Conservation (phyloP, 345 rosid genomes). For the Populus pruinosa region DNA sequence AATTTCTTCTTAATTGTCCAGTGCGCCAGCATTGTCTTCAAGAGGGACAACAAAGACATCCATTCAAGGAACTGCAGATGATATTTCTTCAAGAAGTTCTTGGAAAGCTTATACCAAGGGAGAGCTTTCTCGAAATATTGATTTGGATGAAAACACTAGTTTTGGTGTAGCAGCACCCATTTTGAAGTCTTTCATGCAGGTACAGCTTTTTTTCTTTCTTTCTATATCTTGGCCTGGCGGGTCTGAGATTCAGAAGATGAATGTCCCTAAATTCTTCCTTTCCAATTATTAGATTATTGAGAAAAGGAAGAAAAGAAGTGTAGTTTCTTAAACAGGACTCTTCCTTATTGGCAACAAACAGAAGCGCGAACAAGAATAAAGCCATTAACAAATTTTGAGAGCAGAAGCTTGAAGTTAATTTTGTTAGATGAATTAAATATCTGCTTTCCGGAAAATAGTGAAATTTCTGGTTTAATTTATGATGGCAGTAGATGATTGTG, state of each 20-base stretch:
- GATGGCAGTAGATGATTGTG: neutral
- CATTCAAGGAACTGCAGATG: slow-evolving; percentile 45
- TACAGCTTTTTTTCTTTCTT: slow-evolving; percentile 14
- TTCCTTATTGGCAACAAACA: neutral
- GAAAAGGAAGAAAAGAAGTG: neutral
- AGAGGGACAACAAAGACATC: slow-evolving; percentile 62
- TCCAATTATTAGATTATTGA: neutral
- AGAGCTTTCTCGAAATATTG: slow-evolving; percentile 57
- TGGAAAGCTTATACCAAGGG: slow-evolving; percentile 70
- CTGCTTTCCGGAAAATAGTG: neutral
- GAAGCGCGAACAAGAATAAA: too few relatives aligned
- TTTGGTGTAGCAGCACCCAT: slow-evolving; percentile 84
- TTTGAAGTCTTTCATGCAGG: slow-evolving; percentile 95
- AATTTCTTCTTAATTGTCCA: slow-evolving; percentile 4
- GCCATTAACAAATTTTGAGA: too few relatives aligned
- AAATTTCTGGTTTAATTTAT: neutral
- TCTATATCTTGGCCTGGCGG: neutral
- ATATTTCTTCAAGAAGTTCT: slow-evolving; percentile 51
- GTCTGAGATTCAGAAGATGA: neutral
- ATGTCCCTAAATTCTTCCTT: neutral
- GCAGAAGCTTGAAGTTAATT: too few relatives aligned
- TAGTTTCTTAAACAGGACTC: neutral
- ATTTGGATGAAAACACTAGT: slow-evolving; percentile 62
- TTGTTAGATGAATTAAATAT: neutral
- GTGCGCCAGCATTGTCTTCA: slow-evolving; percentile 79